phyloP scores from a whole-genome alignment of 306 rosid species.

The Heteromeles arbutifolia region DNA sequence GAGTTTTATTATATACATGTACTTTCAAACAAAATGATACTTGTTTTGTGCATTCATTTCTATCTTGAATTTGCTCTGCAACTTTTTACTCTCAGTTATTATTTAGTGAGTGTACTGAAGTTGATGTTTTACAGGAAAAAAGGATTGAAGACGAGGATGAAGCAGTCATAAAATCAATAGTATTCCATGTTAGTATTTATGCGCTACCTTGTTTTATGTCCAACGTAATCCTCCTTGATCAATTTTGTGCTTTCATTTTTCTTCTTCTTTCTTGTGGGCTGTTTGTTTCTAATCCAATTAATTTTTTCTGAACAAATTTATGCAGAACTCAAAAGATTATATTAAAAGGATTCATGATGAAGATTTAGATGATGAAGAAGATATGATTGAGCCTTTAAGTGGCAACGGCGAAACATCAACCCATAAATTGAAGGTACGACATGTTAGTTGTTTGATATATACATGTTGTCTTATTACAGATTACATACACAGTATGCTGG shows the following conservation, averaged over 20 bases:
- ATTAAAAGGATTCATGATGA: slow-evolving; percentile 60
- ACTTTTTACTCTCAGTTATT: background rate
- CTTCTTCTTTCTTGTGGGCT: background rate
- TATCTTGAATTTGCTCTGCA: background rate
- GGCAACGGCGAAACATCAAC: slow-evolving; percentile 21
- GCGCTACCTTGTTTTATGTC: background rate
- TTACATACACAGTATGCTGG: background rate
- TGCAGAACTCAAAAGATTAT: slow-evolving; percentile 51
- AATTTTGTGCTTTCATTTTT: background rate
- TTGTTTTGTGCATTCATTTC: background rate
- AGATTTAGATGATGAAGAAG: slow-evolving; percentile 21
- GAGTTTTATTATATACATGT: background rate
- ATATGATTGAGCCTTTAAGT: background rate
- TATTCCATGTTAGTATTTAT: slow-evolving; percentile 46
- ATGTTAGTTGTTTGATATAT: background rate
- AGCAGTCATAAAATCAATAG: slow-evolving; percentile 61
- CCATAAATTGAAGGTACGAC: slow-evolving; percentile 33
- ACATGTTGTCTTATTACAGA: background rate
- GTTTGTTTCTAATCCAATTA: background rate
- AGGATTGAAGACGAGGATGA: slow-evolving; percentile 85
- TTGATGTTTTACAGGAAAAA: slow-evolving; percentile 48
- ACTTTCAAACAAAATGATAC: too few relatives aligned
- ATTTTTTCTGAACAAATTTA: background rate
- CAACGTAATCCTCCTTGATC: background rate
- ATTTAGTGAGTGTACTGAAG: background rate